A percentile compares a stretch with the other conserved stretches of the same genome.
Conservation (phyloP, 2,329 filamentous ascomycete species). For the Epichloe gansuensis region DNA sequence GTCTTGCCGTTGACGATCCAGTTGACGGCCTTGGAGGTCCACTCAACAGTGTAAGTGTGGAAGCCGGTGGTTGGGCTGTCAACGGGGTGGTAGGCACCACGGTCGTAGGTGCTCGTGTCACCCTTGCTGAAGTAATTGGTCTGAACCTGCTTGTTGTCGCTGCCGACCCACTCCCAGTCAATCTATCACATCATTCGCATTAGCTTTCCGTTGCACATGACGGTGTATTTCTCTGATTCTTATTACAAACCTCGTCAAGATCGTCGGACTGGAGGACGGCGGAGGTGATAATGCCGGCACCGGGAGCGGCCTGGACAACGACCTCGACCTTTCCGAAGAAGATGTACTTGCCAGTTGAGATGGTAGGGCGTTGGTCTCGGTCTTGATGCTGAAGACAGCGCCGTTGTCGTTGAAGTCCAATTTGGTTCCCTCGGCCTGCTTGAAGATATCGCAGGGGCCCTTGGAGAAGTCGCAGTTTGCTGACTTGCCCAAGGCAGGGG, state of each 20-base stretch:
- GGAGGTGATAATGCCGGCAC: constrained; percentile 78
- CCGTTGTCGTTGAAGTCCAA: constrained; percentile 37
- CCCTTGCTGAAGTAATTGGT: constrained; percentile 78
- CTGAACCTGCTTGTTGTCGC: constrained; percentile 56
- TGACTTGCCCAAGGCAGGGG: constrained; percentile 60
- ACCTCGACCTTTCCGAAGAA: constrained; percentile 90
- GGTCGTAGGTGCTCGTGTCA: constrained; percentile 55
- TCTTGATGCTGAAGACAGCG: constrained; percentile 54
- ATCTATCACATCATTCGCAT: constrained; percentile 35
- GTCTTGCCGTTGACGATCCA: constrained; percentile 53
- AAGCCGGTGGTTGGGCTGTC: constrained; percentile 33
- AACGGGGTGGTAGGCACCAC: constrained; percentile 50
- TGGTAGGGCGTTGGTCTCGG: constrained; percentile 55
- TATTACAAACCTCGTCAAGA: constrained; percentile 51
- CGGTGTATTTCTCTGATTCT: constrained; percentile 63
- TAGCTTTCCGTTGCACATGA: neutral
- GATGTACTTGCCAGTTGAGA: constrained; percentile 74
- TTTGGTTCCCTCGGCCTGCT: constrained; percentile 32
- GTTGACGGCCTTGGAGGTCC: constrained; percentile 49
- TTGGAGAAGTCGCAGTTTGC: constrained; percentile 62
- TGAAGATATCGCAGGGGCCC: constrained; percentile 49
- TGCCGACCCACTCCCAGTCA: constrained; percentile 74
- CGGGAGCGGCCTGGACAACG: constrained; percentile 65
- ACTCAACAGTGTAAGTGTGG: constrained; percentile 59
- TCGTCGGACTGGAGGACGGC: constrained; percentile 82